phyloP scores from a whole-genome alignment of 805 yeast genomes.

The Blastobotrys robertii region DNA sequence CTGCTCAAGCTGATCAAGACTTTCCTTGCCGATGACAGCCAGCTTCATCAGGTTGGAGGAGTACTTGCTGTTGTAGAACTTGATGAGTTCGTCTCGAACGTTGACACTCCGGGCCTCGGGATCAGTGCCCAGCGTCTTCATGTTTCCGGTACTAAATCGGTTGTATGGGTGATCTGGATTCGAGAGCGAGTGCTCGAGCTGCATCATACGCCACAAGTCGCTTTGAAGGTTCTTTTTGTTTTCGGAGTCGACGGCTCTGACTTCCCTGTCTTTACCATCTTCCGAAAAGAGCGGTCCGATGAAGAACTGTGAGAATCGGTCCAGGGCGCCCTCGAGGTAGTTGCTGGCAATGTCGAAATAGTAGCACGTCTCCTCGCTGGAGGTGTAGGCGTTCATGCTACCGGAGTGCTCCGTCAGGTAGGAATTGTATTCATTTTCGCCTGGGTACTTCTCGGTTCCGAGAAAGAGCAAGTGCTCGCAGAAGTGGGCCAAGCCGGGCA shows the following conservation, averaged over 20 bases:
- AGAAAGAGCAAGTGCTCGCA: conserved; percentile 78
- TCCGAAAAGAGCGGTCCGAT: conserved; percentile 67
- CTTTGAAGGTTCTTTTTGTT: conserved; percentile 85
- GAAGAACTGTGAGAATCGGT: conserved; percentile 88
- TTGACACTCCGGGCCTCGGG: conserved; percentile 57
- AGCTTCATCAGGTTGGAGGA: conserved; percentile 85
- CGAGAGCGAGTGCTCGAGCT: conserved; percentile 65
- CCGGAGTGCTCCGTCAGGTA: conserved; percentile 82
- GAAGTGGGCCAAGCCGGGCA: conserved; percentile 82
- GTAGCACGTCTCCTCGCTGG: conserved; percentile 81
- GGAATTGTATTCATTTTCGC: conserved; percentile 63
- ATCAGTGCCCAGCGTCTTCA: conserved; percentile 54
- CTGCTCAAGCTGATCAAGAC: conserved; percentile 54
- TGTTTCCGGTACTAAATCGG: conserved; percentile 86
- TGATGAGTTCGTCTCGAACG: conserved; percentile 70
- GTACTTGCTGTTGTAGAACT: conserved; percentile 62
- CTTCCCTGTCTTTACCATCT: conserved; percentile 81
- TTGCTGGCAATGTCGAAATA: conserved; percentile 75
- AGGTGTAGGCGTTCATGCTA: conserved; percentile 83
- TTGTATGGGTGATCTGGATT: conserved; percentile 74
- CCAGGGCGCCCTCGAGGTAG: conserved; percentile 77
- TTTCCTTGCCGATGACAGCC: conserved; percentile 75
- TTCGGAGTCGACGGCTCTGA: conserved; percentile 91
- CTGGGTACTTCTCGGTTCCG: conserved; percentile 72
- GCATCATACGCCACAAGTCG: conserved; percentile 83